Percentiles rank a stretch among this genome's conserved stretches.
Conservation (phyloP, 257 asterid species). For the Solanum pennellii region DNA sequence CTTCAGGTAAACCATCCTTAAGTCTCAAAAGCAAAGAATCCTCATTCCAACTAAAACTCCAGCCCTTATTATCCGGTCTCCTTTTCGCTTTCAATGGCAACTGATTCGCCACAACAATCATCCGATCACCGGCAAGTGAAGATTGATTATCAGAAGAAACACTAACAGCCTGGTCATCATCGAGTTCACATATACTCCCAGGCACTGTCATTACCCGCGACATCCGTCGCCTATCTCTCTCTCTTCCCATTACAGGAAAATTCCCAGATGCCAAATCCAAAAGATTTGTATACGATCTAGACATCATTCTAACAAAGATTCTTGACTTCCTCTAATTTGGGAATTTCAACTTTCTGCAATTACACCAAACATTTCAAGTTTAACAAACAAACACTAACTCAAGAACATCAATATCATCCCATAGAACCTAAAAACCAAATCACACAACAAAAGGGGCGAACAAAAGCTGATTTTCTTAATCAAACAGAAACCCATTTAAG, state of each 20-base stretch:
- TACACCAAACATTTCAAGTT: slow-evolving; percentile 1
- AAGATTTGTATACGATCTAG: slow-evolving; percentile 81
- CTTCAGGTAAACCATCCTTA: slow-evolving; percentile 83
- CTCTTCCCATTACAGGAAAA: slow-evolving; percentile 62
- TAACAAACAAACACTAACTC: not conserved
- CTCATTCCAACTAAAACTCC: slow-evolving; percentile 81
- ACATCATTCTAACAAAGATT: slow-evolving; percentile 52
- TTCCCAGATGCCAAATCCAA: slow-evolving; percentile 82
- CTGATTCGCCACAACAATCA: slow-evolving; percentile 68
- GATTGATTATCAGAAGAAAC: slow-evolving; percentile 72
- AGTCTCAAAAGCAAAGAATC: slow-evolving; percentile 62
- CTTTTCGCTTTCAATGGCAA: slow-evolving; percentile 70
- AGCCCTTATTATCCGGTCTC: slow-evolving; percentile 73
- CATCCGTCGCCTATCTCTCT: slow-evolving; percentile 54
- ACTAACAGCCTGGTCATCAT: slow-evolving; percentile 64
- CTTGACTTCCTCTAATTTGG: slow-evolving; percentile 6
- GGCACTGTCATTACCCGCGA: slow-evolving; percentile 88
- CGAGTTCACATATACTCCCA: slow-evolving; percentile 64
- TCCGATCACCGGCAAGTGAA: slow-evolving; percentile 63
- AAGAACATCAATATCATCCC: not conserved
- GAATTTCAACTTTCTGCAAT: slow-evolving; percentile 28
- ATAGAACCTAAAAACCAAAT: not conserved
- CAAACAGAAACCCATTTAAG: slow-evolving; percentile 15
- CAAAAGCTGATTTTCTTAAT: slow-evolving; percentile 5
- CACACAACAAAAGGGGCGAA: not conserved